Base-by-base conservation (phyloP, 1,284 basidiomycete genomes). In the Vanrija pseudolonga region DNA sequence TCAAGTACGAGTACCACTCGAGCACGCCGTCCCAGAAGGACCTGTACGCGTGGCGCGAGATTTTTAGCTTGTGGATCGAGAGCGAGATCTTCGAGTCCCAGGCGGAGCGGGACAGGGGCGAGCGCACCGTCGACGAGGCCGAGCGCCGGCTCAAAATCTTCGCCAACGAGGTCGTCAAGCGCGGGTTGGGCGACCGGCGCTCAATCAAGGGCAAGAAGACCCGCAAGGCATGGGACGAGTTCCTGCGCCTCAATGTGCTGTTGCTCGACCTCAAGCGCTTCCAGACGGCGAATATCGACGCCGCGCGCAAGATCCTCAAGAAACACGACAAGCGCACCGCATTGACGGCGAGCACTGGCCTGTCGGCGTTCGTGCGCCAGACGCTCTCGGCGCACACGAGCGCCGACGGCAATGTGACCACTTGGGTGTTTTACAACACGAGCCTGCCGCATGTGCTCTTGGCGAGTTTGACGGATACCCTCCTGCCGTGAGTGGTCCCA, bases 11-110 rank as follows among this genome's bases (percentile, higher is more conserved):
- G 32, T 52, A 52, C 50, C 36, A 32, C 11, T 26, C 48, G 3
- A 17, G 47, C 11, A 4, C 38, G n/a, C 47, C 65, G 3, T 59
- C 51, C 7, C 68, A 63, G 50, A 71, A 71, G 45, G 94, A 98
- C 66, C 76, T 98, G n/a, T 93, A 91, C 67, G 83, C 85, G 3
- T 97, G 94, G 94, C 80, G 94, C 28, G 86, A 91, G 73, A 88
- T 97, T 32, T 96, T 98, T 68, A 83, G 85, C 47, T 77, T 95
- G 2, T 97, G 95, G 77, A 80, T 90, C 49, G 91, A 97, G 63
- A 78, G 84, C 2, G 87, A 95, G 67, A 85, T 97, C 6, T 97
- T 96, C 65, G 91, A 95, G 71, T 84, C 83, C 44, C 76, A 84
- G 26, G 76, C 81, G n/a, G 93, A 96, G 71, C 75, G 81, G 2